Percentiles rank a stretch among this genome's conserved stretches.
phyloP scores from a whole-genome alignment of 1,284 basidiomycete genomes.

The Entoloma clypeatum region DNA sequence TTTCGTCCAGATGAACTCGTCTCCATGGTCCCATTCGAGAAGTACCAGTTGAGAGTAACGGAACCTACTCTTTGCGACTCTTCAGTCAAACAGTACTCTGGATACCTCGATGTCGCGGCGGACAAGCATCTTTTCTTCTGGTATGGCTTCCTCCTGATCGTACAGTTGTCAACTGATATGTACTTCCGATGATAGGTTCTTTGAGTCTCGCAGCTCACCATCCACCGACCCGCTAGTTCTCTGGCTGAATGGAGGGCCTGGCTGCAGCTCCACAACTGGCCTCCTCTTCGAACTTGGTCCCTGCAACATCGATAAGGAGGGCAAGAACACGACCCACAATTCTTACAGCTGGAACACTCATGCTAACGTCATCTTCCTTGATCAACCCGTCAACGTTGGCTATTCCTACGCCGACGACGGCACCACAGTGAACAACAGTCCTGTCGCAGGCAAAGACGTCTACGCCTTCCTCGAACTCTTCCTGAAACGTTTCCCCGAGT shows the following conservation, averaged over 20 bases:
- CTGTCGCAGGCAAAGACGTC: conserved; percentile 78
- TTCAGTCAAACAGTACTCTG: conserved; percentile 81
- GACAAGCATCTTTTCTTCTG: conserved; percentile 89
- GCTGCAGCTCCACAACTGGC: conserved; percentile 75
- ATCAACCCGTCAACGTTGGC: conserved; percentile 87
- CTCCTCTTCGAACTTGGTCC: conserved; percentile 73
- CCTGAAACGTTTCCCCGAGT: conserved; percentile 67
- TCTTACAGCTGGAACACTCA: conserved; percentile 73
- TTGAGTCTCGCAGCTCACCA: conserved; percentile 75
- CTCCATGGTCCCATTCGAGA: conserved; percentile 64
- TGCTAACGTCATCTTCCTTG: conserved; percentile 67
- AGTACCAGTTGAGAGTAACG: conserved; percentile 70
- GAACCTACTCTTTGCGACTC: conserved; percentile 79
- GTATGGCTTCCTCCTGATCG: conserved; percentile 34
- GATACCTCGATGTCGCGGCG: conserved; percentile 85
- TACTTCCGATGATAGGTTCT: conserved; percentile 57
- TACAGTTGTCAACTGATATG: conserved; percentile 11
- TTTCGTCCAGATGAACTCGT: conserved; percentile 65
- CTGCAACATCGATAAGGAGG: conserved; percentile 44
- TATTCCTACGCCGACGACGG: conserved; percentile 80
- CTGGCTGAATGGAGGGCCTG: conserved; percentile 89
- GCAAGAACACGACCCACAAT: conserved; percentile 69
- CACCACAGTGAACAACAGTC: conserved; percentile 67
- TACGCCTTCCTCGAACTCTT: conserved; percentile 91
- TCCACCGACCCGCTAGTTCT: conserved; percentile 76